Evolutionary conservation across 2,329 filamentous ascomycete genomes (phyloP).

Genomic region (Meredithiella fracta): DNA sequence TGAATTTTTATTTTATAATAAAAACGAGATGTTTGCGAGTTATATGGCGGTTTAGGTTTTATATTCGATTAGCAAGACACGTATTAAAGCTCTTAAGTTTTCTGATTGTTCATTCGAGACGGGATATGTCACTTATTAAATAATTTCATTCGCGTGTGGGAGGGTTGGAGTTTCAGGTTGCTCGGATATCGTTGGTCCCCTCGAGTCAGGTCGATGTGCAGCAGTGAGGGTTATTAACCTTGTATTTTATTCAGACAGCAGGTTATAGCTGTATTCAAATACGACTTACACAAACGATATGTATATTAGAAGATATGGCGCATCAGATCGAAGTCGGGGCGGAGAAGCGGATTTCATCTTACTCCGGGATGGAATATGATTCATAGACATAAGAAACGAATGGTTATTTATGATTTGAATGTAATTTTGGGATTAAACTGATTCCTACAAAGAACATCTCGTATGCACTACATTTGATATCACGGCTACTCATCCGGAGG

Average conservation of each 20-base stretch:
- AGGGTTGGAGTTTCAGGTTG: constrained; percentile 9
- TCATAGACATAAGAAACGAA: not conserved
- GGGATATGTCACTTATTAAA: not conserved
- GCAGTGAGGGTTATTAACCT: not conserved
- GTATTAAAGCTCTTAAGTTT: not conserved
- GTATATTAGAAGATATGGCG: not conserved
- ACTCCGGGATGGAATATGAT: too few species aligned
- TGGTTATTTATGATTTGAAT: not conserved
- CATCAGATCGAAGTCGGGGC: too few species aligned
- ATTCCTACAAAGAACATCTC: not conserved
- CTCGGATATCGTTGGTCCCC: not conserved
- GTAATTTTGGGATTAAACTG: constrained; percentile 10
- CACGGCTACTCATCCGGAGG: too few species aligned
- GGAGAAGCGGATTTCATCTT: too few species aligned
- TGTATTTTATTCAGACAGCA: not conserved
- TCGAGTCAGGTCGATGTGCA: not conserved
- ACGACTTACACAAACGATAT: constrained; percentile 6
- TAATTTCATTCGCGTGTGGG: not conserved
- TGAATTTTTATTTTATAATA: not conserved
- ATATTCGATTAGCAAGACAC: too few species aligned
- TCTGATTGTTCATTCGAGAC: not conserved
- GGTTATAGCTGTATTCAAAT: not conserved
- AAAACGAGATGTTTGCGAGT: not conserved
- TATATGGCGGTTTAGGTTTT: not conserved
- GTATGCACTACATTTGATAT: too few species aligned